Evolutionary conservation across 208 protist genomes (phyloP).

Genomic region (Leishmania guyanensis): DNA sequence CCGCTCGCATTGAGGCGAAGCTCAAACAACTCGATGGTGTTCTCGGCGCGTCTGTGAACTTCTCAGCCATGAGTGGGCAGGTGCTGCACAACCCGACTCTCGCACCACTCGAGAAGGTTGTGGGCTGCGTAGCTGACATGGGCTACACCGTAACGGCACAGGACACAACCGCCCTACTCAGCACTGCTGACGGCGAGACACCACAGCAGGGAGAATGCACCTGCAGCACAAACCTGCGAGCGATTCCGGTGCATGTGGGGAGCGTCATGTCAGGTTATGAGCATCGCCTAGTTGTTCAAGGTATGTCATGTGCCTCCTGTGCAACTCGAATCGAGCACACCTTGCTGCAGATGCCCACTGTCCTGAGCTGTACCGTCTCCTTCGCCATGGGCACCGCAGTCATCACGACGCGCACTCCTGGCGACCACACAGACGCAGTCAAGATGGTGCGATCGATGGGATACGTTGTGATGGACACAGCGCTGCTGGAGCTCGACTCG

Average conservation of each 20-base stretch:
- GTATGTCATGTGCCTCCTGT: conserved; percentile 94
- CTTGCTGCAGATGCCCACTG: conserved; percentile 36
- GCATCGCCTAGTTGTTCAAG: conserved; percentile 56
- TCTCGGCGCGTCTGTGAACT: conserved; percentile 62
- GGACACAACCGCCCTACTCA: conserved; percentile 21
- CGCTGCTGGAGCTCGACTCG: conserved; percentile 14
- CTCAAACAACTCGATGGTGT: conserved; percentile 55
- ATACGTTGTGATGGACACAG: conserved; percentile 32
- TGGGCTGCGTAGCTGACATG: conserved; percentile 29
- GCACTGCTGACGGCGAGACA: conserved; percentile 19
- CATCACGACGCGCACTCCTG: conserved; percentile 29
- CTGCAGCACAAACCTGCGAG: conserved; percentile 30
- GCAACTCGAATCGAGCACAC: conserved; percentile 81
- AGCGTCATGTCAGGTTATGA: conserved; percentile 25
- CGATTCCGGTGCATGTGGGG: conserved; percentile 16
- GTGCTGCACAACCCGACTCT: conserved; percentile 46
- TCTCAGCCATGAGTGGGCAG: conserved; percentile 59
- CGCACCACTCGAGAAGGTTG: conserved; percentile 28
- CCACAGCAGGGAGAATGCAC: conserved; percentile 21
- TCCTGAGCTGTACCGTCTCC: conserved; percentile 66
- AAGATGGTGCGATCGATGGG: conserved; percentile 54
- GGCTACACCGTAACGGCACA: conserved; percentile 40
- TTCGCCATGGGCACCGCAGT: conserved; percentile 60
- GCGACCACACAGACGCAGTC: conserved; percentile 16
- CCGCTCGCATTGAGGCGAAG: conserved; percentile 79